These are phyloP conservation scores for Letharia columbiana DNA, from an alignment of 495 filamentous ascomycete genomes.

Conservation along the genomic window DNA sequence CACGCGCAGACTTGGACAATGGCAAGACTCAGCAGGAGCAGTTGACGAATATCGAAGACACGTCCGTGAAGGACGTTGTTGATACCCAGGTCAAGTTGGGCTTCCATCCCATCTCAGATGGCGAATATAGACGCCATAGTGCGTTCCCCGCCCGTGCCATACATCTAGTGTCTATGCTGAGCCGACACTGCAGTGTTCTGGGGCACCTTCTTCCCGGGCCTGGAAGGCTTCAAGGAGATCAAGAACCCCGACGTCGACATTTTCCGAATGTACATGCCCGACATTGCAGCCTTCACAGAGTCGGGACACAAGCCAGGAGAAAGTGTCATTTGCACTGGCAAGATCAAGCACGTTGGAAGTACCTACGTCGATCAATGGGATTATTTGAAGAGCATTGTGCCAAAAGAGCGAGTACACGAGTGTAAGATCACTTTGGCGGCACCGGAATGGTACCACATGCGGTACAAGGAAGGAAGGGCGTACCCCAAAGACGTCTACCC, in stretches of 20 bases:
- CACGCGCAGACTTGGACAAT: slow-evolving; percentile 49
- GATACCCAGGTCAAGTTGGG: slow-evolving; percentile 58
- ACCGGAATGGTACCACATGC: slow-evolving; percentile 66
- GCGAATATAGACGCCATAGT: slow-evolving; percentile 66
- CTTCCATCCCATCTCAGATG: slow-evolving; percentile 60
- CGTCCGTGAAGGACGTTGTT: slow-evolving; percentile 57
- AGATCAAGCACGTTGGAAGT: slow-evolving; percentile 58
- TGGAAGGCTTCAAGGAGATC: slow-evolving; percentile 61
- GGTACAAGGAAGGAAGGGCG: slow-evolving; percentile 59
- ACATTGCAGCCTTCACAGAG: slow-evolving; percentile 66
- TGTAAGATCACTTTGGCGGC: slow-evolving; percentile 67
- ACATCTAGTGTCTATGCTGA: not conserved
- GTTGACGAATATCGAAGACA: slow-evolving; percentile 49
- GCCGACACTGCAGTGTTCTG: slow-evolving; percentile 44
- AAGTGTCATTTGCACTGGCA: slow-evolving; percentile 62
- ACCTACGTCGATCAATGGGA: slow-evolving; percentile 59
- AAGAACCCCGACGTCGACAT: slow-evolving; percentile 48
- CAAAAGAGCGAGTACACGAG: slow-evolving; percentile 50
- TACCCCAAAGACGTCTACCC: slow-evolving; percentile 58
- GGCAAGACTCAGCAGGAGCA: slow-evolving; percentile 34
- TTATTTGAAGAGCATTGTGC: slow-evolving; percentile 54
- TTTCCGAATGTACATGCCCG: slow-evolving; percentile 69
- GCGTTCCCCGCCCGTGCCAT: slow-evolving; percentile 18
- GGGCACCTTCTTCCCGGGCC: slow-evolving; percentile 68
- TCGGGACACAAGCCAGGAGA: slow-evolving; percentile 66